Base-by-base conservation (phyloP, 805 yeast genomes). In the Schizosaccharomyces japonicus region DNA sequence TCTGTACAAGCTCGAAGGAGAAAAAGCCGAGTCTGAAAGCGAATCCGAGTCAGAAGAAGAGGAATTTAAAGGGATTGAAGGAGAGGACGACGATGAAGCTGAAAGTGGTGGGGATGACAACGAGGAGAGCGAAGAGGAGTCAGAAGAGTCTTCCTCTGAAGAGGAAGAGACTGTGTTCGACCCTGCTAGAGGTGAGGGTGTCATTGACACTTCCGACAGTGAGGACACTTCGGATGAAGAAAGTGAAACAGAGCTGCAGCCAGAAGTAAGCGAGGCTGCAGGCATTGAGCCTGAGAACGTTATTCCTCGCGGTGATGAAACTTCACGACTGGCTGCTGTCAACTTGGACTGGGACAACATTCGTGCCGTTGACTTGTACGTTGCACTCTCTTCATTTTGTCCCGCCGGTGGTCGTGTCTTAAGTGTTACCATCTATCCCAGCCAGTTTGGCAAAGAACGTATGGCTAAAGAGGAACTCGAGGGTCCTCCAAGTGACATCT, bases 281-380 rank as follows among this genome's bases (percentile, higher is more conserved):
- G 50, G 70, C 23, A 6, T 36, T 13, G 80, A 75, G 52, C 54
- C 67, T 8, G 80, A 72, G 53, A 65, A 64, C 7, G 70, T 72
- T 48, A 80, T 90, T n/a, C 84, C 80, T 45, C 78, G 75, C 47
- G 92, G 94, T 44, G 95, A 87, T 2, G 93, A 94, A 28, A 69
- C 93, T 1, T 66, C 65, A 30, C 66, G 80, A 4, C 67, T 90
- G 57, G 98, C 98, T 0, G 94, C 78, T 1, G 96, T 90, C 28
- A 90, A 90, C 57, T 67, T 90, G 71, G 98, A 90, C 59, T 90
- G 98, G 98, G 98, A 90, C 56, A 80, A 90, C 57, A 70, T 90
- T n/a, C 71, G 74, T 44, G 80, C 96, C 0, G 73, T 73, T 3
- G 96, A 90, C 59, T 65, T 87, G 52, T 73, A 81, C 78, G 93